Conservation (phyloP, 2,329 filamentous ascomycete species). For the Tolypocladium capitatum region DNA sequence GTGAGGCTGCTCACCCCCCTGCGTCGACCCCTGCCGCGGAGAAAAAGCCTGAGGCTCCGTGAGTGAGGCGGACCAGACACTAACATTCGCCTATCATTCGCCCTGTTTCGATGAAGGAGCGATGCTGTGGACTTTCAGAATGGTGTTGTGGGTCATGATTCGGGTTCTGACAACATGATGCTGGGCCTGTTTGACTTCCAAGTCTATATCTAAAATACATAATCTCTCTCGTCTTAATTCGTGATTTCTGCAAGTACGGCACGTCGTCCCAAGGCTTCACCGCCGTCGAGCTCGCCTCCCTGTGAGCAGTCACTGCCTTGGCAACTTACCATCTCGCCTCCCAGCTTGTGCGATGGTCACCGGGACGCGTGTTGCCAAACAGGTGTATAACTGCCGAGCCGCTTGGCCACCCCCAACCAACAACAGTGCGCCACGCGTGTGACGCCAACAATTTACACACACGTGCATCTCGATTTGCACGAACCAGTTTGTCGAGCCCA, state of each 20-base stretch:
- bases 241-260: neutral
- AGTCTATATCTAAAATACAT: neutral
- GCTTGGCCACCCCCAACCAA: neutral
- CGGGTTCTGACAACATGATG: neutral
- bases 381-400: neutral
- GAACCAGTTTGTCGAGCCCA: too few species aligned
- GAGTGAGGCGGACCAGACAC: neutral
- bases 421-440: neutral
- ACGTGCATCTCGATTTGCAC: too few species aligned
- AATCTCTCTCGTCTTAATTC: neutral
- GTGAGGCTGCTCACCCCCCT: conserved; percentile 6
- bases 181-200: neutral
- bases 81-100: too few species aligned
- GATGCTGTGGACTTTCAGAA: neutral
- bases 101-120: neutral
- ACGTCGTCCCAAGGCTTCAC: neutral
- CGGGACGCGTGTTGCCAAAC: neutral
- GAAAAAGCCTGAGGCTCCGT: conserved; percentile 1
- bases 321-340: neutral
- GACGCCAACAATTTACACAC: too few species aligned
- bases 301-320: neutral
- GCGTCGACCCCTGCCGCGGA: neutral
- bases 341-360: neutral
- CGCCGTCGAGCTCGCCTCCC: neutral
- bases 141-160: neutral